Base-by-base conservation (phyloP, 306 rosid genomes). In the Pyrus pyrifolia region DNA sequence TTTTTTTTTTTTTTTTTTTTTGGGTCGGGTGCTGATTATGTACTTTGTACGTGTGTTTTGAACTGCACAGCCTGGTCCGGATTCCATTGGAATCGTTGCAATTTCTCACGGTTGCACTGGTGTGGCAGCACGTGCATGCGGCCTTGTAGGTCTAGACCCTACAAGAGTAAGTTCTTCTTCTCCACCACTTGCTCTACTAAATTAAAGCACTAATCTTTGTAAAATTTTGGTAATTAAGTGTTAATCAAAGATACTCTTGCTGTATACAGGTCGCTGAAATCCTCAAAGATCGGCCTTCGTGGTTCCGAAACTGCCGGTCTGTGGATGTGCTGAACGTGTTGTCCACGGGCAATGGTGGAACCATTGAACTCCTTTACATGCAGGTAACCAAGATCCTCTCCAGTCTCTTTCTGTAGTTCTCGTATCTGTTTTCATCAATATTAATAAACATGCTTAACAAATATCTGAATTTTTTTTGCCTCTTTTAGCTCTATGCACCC, bases 51-150 rank as follows among this genome's bases (percentile, higher is more conserved):
- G 23, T 23, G 23, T 23, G 23, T 23, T 23, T 23, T 23, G 23
- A 23, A 23, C 66, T 72, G 74, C 79, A 89, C 89, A 95, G 99
- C 99, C 99, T 95, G 99, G 99, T 95, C 99, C 99, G 99, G 99
- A 95, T 95, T 95, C 99, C 97, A 92, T 95, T 86, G 99, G 99
- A 95, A 95, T 95, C 97, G 91, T 95, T 91, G 99, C 97, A 83
- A 95, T 95, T 86, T 95, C 99, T 88, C 97, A 92, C 68, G 96
- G 98, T 78, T 88, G 91, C 95, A 77, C 97, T 77, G 99, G 99
- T 83, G 99, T 95, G 82, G 99, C 99, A 25, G 98, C 99, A 66
- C 97, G 99, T 80, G 98, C 99, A 4, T 95, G 99, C 72, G 99
- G 97, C 78, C 99, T 95, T 75, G 99, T 95, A 81, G 96, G 98